Conservation (phyloP, 2,329 filamentous ascomycete genomes). For the Basipetospora sp. region DNA sequence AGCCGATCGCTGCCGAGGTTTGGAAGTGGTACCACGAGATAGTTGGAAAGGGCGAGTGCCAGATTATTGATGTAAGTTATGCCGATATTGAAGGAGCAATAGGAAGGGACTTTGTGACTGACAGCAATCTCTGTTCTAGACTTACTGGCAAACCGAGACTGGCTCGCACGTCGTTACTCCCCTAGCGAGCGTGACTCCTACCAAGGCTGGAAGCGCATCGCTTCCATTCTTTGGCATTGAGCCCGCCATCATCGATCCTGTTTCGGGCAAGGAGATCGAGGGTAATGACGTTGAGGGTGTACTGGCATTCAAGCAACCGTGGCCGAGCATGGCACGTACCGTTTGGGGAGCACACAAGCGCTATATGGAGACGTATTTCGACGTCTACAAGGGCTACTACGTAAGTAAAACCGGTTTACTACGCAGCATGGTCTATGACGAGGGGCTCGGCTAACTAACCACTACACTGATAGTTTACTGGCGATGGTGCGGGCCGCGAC, state of each 20-base stretch:
- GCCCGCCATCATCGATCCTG: constrained; percentile 90
- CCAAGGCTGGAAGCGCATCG: constrained; percentile 90
- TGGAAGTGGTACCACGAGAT: constrained; percentile 99
- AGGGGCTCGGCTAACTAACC: neutral
- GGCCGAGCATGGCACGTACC: constrained; percentile 96
- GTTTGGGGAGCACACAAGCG: constrained; percentile 96
- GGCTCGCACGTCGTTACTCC: constrained; percentile 93
- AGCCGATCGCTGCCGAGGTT: constrained; percentile 92
- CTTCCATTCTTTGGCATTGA: constrained; percentile 98
- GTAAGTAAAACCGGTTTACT: constrained; percentile 37
- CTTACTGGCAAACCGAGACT: constrained; percentile 99
- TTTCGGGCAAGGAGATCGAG: constrained; percentile 80
- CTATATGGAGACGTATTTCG: constrained; percentile 97
- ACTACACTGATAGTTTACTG: constrained; percentile 52
- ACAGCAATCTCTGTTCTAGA: constrained; percentile 35
- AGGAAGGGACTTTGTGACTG: neutral
- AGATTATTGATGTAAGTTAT: constrained; percentile 75
- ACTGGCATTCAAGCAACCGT: constrained; percentile 89
- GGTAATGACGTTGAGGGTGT: constrained; percentile 97
- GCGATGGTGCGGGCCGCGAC: constrained; percentile 87
- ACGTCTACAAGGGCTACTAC: constrained; percentile 96
- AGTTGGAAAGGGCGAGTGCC: constrained; percentile 83
- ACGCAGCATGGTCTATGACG: constrained; percentile 6
- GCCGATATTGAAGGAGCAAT: neutral
- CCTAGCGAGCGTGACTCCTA: constrained; percentile 81